phyloP scores from a whole-genome alignment of 306 rosid genomes.

The Herpetospermum pedunculosum region DNA sequence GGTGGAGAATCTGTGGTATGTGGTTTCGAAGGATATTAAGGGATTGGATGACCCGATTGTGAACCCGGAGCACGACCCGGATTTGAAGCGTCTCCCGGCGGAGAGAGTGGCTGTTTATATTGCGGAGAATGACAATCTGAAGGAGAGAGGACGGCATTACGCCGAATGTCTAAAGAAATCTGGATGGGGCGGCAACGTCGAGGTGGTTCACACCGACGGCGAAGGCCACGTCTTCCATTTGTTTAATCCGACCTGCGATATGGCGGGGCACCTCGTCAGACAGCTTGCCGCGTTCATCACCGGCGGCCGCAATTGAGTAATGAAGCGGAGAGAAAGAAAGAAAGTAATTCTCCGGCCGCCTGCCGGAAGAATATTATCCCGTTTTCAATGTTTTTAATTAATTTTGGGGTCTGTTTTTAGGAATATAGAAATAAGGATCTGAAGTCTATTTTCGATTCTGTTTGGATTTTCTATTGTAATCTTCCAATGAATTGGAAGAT shows the following conservation, averaged over 20 bases:
- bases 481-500: too few relatives aligned
- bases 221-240: slow-evolving; percentile 14
- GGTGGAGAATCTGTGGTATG: slow-evolving; percentile 33
- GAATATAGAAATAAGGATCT: too few relatives aligned
- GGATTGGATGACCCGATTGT: slow-evolving; percentile 44
- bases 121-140: slow-evolving; percentile 26
- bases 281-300: slow-evolving; percentile 20
- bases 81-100: slow-evolving; percentile 23
- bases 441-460: too few relatives aligned
- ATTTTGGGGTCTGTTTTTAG: too few relatives aligned
- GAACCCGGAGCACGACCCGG: slow-evolving; percentile 52
- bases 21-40: slow-evolving; percentile 11
- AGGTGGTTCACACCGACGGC: slow-evolving; percentile 30
- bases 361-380: too few relatives aligned
- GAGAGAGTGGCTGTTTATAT: background rate
- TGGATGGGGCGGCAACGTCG: slow-evolving; percentile 36
- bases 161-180: slow-evolving; percentile 29
- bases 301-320: background rate
- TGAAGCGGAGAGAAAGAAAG: too few relatives aligned
- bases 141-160: slow-evolving; percentile 40
- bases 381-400: too few relatives aligned
- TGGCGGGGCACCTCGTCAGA: slow-evolving; percentile 10
- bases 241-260: background rate
- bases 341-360: too few relatives aligned
- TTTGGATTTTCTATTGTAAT: too few relatives aligned